Percentiles rank a stretch among this genome's conserved stretches.
Conservation (phyloP, 495 filamentous ascomycete species). For the Niebla homalea region DNA sequence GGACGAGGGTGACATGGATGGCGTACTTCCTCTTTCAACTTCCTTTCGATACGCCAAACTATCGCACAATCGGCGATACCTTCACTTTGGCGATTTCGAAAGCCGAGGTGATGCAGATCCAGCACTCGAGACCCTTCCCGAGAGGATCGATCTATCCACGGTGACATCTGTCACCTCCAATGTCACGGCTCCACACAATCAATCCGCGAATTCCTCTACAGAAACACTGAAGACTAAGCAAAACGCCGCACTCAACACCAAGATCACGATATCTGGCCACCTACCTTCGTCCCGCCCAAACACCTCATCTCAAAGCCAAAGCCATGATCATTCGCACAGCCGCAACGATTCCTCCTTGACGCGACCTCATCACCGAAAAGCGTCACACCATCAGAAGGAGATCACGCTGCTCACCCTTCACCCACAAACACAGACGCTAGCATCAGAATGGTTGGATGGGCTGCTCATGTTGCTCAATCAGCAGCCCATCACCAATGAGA, state of each 20-base stretch:
- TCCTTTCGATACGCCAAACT: slow-evolving; percentile 60
- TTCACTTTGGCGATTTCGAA: slow-evolving; percentile 87
- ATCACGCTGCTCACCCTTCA: slow-evolving; percentile 64
- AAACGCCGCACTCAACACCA: slow-evolving; percentile 48
- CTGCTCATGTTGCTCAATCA: slow-evolving; percentile 91
- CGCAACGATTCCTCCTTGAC: slow-evolving; percentile 8
- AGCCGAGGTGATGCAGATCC: slow-evolving; percentile 49
- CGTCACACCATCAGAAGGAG: slow-evolving; percentile 35
- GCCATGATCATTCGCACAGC: slow-evolving; percentile 18
- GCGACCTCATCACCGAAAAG: slow-evolving; percentile 23
- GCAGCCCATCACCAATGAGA: slow-evolving; percentile 92
- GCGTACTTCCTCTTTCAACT: slow-evolving; percentile 36
- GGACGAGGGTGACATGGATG: slow-evolving; percentile 25
- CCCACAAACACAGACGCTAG: slow-evolving; percentile 65
- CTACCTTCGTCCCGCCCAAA: slow-evolving; percentile 20
- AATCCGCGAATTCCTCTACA: slow-evolving; percentile 34
- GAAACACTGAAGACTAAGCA: slow-evolving; percentile 41
- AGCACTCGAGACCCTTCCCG: slow-evolving; percentile 55
- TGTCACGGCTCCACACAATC: slow-evolving; percentile 46
- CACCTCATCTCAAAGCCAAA: slow-evolving; percentile 13
- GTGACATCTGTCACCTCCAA: slow-evolving; percentile 92
- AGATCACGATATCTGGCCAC: slow-evolving; percentile 83
- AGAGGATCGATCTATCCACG: slow-evolving; percentile 79
- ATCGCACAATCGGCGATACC: slow-evolving; percentile 77
- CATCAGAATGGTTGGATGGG: slow-evolving; percentile 94